Percentiles rank a stretch among this genome's conserved stretches.
These are phyloP conservation scores for Trametes sp. DNA, from an alignment of 1,284 basidiomycete genomes.

Conservation along the genomic window DNA sequence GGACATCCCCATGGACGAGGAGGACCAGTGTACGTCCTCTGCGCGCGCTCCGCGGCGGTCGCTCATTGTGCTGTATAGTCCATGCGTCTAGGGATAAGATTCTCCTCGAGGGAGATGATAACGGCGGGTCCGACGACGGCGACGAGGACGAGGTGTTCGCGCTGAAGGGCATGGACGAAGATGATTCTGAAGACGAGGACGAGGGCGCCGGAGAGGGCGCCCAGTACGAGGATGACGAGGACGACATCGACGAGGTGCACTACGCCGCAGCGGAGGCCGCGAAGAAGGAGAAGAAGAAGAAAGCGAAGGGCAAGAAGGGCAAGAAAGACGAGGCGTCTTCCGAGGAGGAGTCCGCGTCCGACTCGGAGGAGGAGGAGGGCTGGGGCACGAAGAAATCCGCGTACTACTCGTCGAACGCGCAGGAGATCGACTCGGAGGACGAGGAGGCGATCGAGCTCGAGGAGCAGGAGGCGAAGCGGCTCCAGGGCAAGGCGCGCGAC, in stretches of 20 bases:
- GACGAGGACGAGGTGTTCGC: constrained; percentile 82
- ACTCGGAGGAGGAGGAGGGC: constrained; percentile 66
- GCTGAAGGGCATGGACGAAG: constrained; percentile 54
- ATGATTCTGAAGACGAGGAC: constrained; percentile 55
- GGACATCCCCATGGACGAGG: constrained; percentile 78
- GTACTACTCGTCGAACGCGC: constrained; percentile 89
- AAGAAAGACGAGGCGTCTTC: constrained; percentile 32
- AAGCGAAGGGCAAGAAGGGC: constrained; percentile 49
- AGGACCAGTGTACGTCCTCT: constrained; percentile 71
- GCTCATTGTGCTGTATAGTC: constrained; percentile 51
- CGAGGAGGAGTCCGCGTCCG: constrained; percentile 46
- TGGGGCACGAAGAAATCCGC: constrained; percentile 84
- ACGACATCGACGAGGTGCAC: constrained; percentile 45
- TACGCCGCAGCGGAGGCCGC: constrained; percentile 33
- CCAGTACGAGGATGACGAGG: constrained; percentile 49
- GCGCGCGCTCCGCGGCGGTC: neutral
- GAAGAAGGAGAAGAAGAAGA: constrained; percentile 45
- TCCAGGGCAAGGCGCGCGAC: constrained; percentile 82
- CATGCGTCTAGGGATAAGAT: constrained; percentile 81
- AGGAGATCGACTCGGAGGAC: constrained; percentile 81
- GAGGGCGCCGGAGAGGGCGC: constrained; percentile 47
- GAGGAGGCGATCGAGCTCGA: constrained; percentile 89
- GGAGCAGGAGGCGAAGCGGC: constrained; percentile 83
- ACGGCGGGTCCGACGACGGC: constrained; percentile 50
- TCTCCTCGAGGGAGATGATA: constrained; percentile 68